Conservation (phyloP, 1,284 basidiomycete genomes). For the Trichosporon asahii region DNA sequence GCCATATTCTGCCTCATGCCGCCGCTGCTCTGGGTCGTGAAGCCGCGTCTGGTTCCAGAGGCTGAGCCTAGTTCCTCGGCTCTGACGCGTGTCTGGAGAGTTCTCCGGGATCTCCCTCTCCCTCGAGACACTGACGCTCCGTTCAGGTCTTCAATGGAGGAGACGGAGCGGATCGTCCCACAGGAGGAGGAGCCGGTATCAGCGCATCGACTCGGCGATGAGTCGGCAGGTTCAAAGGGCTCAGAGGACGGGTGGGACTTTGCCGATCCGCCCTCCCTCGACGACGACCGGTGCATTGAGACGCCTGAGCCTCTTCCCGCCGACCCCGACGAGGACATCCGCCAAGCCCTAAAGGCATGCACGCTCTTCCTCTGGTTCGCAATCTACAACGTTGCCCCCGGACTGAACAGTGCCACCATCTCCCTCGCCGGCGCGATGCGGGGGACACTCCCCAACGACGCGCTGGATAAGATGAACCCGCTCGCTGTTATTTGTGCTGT, state of each 20-base stretch:
- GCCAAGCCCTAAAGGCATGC: constrained; percentile 11
- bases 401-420: neutral
- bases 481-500: neutral
- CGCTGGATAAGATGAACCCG: neutral
- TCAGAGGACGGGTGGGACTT: neutral
- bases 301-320: too few species aligned
- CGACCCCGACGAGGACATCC: neutral
- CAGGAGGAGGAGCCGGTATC: neutral
- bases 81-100: neutral
- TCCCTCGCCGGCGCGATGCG: neutral
- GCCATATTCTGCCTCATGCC: constrained; percentile 29
- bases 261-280: neutral
- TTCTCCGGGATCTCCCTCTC: too few species aligned
- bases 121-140: too few species aligned
- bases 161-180: neutral
- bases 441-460: neutral
- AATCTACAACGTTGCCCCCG: constrained; percentile 10
- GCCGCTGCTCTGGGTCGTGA: constrained; percentile 19
- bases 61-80: constrained; percentile 12
- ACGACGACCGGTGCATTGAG: neutral
- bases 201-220: neutral
- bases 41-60: constrained; percentile 19
- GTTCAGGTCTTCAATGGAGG: too few species aligned
- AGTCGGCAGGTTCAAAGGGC: neutral
- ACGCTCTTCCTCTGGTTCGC: constrained; percentile 29